Evolutionary conservation across 1,284 basidiomycete genomes (phyloP).

Genomic region (Malassezia slooffiae): DNA sequence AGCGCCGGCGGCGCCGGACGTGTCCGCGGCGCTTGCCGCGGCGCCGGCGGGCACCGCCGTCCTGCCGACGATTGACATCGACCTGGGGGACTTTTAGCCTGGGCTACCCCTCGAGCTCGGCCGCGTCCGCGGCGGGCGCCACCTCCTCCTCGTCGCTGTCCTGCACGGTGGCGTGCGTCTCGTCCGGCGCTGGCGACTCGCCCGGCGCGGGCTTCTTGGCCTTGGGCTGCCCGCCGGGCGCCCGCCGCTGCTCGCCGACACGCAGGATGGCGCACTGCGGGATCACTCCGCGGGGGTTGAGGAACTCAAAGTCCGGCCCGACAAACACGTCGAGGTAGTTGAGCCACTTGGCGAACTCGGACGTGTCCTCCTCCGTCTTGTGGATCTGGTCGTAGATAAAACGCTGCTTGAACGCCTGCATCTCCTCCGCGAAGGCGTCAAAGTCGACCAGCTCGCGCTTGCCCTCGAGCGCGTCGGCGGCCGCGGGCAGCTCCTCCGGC

Average conservation of each 20-base stretch:
- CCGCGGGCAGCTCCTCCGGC: too few relatives aligned
- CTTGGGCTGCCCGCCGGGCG: slow-evolving; percentile 58
- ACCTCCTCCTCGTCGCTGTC: slow-evolving; percentile 55
- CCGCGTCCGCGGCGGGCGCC: slow-evolving; percentile 4
- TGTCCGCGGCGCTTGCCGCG: slow-evolving; percentile 4
- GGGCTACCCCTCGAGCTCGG: slow-evolving; percentile 8
- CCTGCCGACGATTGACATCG: slow-evolving; percentile 48
- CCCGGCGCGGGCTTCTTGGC: slow-evolving; percentile 42
- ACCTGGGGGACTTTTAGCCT: slow-evolving; percentile 49
- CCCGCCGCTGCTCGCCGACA: slow-evolving; percentile 56
- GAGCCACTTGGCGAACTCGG: slow-evolving; percentile 53
- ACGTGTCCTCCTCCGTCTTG: slow-evolving; percentile 64
- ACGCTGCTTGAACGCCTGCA: slow-evolving; percentile 39
- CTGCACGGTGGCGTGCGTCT: slow-evolving; percentile 36
- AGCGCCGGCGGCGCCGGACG: slow-evolving; percentile 1
- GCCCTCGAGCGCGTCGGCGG: slow-evolving; percentile 16
- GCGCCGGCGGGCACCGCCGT: slow-evolving; percentile 23
- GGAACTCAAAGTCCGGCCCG: slow-evolving; percentile 41
- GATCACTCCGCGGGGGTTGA: slow-evolving; percentile 48
- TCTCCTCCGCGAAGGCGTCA: slow-evolving; percentile 14
- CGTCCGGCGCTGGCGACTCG: slow-evolving; percentile 49
- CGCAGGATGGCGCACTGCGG: slow-evolving; percentile 42
- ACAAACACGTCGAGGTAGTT: slow-evolving; percentile 40
- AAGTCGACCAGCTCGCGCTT: slow-evolving; percentile 25
- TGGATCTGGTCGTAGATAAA: slow-evolving; percentile 43